Evolutionary conservation across 2,329 filamentous ascomycete genomes (phyloP).

Genomic region (Cytospora piceae): DNA sequence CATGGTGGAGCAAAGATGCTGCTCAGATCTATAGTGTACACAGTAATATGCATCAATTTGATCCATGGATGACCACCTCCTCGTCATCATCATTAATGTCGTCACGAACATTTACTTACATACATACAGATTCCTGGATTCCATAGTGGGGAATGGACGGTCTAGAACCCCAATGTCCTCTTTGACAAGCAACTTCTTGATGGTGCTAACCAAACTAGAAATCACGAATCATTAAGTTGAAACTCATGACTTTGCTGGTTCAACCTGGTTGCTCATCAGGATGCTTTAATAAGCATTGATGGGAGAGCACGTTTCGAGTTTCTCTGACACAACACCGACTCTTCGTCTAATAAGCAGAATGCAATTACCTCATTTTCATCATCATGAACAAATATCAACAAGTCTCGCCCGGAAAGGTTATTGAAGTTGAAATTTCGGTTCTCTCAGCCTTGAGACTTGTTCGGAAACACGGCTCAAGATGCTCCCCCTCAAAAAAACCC

Average conservation of each 20-base stretch:
- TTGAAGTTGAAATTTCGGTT: background rate
- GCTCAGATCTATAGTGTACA: too few relatives aligned
- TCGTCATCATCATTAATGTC: constrained; percentile 11
- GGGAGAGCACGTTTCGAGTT: constrained; percentile 2
- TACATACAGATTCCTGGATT: background rate
- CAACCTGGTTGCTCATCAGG: background rate
- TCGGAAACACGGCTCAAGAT: background rate
- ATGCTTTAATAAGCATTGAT: background rate
- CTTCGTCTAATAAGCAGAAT: background rate
- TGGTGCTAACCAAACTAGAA: constrained; percentile 23
- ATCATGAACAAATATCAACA: constrained; percentile 23
- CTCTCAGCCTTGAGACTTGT: background rate
- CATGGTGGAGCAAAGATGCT: background rate
- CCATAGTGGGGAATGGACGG: constrained; percentile 15
- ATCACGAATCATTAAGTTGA: constrained; percentile 22
- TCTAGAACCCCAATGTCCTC: background rate
- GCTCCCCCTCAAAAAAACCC: background rate
- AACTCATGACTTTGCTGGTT: constrained; percentile 3
- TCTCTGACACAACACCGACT: constrained; percentile 25
- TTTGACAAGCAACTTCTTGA: constrained; percentile 5
- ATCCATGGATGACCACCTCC: background rate
- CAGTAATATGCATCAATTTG: too few relatives aligned
- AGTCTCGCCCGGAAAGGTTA: constrained; percentile 2
- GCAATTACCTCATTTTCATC: constrained; percentile 29
- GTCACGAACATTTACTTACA: background rate